Conservation (phyloP, 495 filamentous ascomycete genomes). For the Penicillium macrosclerotiorum region DNA sequence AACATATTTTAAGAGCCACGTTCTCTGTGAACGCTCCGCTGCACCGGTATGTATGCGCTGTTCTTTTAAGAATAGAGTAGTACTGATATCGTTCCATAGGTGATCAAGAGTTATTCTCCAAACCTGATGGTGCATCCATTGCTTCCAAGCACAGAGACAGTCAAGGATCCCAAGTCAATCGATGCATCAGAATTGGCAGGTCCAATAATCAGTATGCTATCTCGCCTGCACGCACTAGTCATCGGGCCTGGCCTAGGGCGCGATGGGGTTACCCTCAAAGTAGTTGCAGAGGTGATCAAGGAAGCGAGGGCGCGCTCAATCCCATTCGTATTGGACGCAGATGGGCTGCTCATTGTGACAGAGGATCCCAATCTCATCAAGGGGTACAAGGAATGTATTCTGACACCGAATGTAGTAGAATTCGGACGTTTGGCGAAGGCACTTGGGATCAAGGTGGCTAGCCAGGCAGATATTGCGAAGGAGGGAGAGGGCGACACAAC, state of each 20-base stretch:
- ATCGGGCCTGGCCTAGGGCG: constrained; percentile 91
- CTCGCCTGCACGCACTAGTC: constrained; percentile 86
- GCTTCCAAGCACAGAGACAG: constrained; percentile 67
- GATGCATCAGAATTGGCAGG: constrained; percentile 60
- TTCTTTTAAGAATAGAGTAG: background rate
- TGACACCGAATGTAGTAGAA: constrained; percentile 94
- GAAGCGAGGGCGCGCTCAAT: constrained; percentile 72
- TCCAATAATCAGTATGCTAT: constrained; percentile 76
- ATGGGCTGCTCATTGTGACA: constrained; percentile 77
- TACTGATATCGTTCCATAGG: constrained; percentile 30
- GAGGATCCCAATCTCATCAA: constrained; percentile 72
- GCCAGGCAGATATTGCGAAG: constrained; percentile 41
- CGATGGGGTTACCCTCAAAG: constrained; percentile 86
- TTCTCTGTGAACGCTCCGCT: constrained; percentile 90
- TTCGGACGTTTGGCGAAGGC: constrained; percentile 77
- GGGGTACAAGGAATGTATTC: constrained; percentile 78
- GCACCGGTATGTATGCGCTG: constrained; percentile 44
- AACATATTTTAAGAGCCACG: constrained; percentile 69
- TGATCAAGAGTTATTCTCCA: constrained; percentile 97
- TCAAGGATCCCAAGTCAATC: constrained; percentile 38
- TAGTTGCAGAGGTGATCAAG: constrained; percentile 73
- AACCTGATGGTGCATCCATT: constrained; percentile 98
- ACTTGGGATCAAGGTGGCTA: constrained; percentile 56
- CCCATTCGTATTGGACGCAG: constrained; percentile 88
- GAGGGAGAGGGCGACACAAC: constrained; percentile 41